Base-by-base conservation (phyloP, 75 land plant species). In the Cupressus sempervirens region DNA sequence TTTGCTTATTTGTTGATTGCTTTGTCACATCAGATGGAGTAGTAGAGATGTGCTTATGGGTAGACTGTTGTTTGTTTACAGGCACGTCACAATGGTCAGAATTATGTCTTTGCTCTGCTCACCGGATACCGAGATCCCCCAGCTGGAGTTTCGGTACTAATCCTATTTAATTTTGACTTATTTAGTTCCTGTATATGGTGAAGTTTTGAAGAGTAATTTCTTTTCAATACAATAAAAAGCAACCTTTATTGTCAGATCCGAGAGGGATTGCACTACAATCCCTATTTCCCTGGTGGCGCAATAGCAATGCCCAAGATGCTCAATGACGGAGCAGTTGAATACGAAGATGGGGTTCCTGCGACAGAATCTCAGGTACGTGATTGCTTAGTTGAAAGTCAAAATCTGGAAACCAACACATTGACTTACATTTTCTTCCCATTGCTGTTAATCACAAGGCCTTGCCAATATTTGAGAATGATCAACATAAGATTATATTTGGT, bases 261-360 rank as follows among this genome's bases (percentile, higher is more conserved):
- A 38, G 99, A 97, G 80, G 99, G 99, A 12, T 85, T 97, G 86
- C 91, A 97, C 80, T 97, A 96, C 84, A 97, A 96, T 85, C 98
- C 99, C 52, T 97, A 96, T 84, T 97, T 97, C 86, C 92, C 96
- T 53, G 99, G 99, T 3, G 99, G 99, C 40, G 99, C 99, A 2
- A 97, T 97, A 88, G 98, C 98, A 15, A 97, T 97, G 99, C 99
- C 99, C 26, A 93, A 97, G 88, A 96, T 97, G 98, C 94, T 97
- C 36, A 93, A 52, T 83, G 96, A 96, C 91, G 99, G 98, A 52
- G 98, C 94, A 56, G 83, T 97, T 73, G 99, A 97, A 88, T 97
- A 97, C 89, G 98, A 96, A 83, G 99, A 97, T 86, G 98, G 99
- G n/a, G 93, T 93, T 29, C 98, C 99, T 85, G 99, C 99, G 50